Percentiles rank a stretch among this genome's conserved stretches.
Conservation (phyloP, 2,329 filamentous ascomycete species). For the Alternaria ethzedia region DNA sequence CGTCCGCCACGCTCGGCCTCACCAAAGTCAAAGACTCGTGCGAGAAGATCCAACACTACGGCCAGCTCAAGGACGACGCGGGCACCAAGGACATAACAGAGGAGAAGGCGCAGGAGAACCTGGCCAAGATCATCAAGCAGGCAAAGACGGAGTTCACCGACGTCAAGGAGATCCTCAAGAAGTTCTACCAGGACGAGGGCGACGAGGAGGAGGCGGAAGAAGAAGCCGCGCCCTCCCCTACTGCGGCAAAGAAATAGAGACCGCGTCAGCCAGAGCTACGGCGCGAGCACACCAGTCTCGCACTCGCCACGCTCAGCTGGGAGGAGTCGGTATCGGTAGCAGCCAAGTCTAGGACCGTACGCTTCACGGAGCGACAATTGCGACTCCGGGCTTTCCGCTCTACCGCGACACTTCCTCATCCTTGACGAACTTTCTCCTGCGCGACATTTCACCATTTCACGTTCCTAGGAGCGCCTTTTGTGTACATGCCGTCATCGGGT, state of each 20-base stretch:
- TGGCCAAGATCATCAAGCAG: slow-evolving; percentile 70
- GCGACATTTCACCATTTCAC: slow-evolving; percentile 1
- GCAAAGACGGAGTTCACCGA: slow-evolving; percentile 80
- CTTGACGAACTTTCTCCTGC: slow-evolving; percentile 9
- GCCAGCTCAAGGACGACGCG: slow-evolving; percentile 79
- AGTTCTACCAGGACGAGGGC: slow-evolving; percentile 68
- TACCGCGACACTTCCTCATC: slow-evolving; percentile 1
- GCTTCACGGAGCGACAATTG: slow-evolving; percentile 2
- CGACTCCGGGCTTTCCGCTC: slow-evolving; percentile 2
- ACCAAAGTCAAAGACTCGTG: slow-evolving; percentile 90
- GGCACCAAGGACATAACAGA: slow-evolving; percentile 71
- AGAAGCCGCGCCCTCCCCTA: slow-evolving; percentile 2
- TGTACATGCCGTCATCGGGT: slow-evolving; percentile 18
- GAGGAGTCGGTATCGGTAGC: not conserved
- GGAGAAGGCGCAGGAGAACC: slow-evolving; percentile 69
- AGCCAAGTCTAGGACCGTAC: not conserved
- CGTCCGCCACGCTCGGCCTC: slow-evolving; percentile 90
- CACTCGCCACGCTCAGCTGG: slow-evolving; percentile 11
- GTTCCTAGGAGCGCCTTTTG: slow-evolving; percentile 8
- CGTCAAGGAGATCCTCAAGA: slow-evolving; percentile 71
- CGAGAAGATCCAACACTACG: slow-evolving; percentile 95
- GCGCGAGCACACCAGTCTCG: slow-evolving; percentile 12
- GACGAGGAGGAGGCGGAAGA: slow-evolving; percentile 48
- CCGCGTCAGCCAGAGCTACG: slow-evolving; percentile 3
- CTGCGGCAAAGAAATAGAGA: not conserved